phyloP scores from a whole-genome alignment of 2,329 filamentous ascomycete genomes.

The Diplocarpon rosae region DNA sequence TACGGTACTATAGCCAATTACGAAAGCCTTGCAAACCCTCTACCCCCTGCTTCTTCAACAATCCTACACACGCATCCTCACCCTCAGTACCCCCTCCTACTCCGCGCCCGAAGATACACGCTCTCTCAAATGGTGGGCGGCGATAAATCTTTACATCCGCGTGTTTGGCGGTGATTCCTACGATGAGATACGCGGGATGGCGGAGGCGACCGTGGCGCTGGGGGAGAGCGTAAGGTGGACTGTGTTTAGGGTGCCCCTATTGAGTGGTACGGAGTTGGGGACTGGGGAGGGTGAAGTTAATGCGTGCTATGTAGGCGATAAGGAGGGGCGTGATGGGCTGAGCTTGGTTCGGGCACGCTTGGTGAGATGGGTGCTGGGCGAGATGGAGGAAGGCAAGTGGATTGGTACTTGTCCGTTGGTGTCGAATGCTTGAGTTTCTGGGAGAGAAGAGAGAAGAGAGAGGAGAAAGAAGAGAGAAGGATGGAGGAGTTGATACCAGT shows the following conservation, averaged over 20 bases:
- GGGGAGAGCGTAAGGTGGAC: constrained; percentile 20
- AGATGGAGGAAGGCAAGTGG: constrained; percentile 21
- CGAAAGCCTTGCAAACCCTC: constrained; percentile 16
- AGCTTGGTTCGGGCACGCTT: constrained; percentile 17
- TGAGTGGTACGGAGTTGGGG: constrained; percentile 14
- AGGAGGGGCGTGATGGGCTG: constrained; percentile 16
- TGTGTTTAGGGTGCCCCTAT: constrained; percentile 17
- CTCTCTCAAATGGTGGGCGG: constrained; percentile 16
- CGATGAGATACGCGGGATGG: constrained; percentile 15
- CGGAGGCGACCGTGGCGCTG: constrained; percentile 16
- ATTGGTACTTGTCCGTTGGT: constrained; percentile 12
- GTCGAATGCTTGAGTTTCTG: constrained; percentile 12
- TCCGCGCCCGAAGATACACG: constrained; percentile 15
- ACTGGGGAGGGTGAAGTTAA: constrained; percentile 12
- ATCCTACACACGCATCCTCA: constrained; percentile 14
- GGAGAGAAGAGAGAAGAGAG: constrained; percentile 9
- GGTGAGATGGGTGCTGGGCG: constrained; percentile 18
- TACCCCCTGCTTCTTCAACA: constrained; percentile 16
- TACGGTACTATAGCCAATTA: constrained; percentile 12
- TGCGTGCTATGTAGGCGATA: constrained; percentile 18
- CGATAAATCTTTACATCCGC: constrained; percentile 18
- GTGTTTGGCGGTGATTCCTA: constrained; percentile 18
- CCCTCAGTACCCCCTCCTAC: constrained; percentile 21
- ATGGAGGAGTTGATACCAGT: neutral
- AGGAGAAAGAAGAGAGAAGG: neutral